A percentile compares a stretch with the other conserved stretches of the same genome.
Conservation (phyloP, 805 yeast genomes). For the Lipomyces starkeyi region DNA sequence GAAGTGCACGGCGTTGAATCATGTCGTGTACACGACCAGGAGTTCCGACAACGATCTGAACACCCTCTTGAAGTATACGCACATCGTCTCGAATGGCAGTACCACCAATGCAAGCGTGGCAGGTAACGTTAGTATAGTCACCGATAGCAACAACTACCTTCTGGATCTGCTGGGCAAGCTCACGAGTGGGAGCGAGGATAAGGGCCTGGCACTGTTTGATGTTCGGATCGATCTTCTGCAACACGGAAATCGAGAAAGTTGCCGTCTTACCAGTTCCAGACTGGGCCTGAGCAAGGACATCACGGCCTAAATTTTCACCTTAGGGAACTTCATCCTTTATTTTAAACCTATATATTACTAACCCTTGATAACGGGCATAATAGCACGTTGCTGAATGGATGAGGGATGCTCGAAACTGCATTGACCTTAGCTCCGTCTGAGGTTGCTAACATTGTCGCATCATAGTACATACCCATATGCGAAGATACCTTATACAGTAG, state of each 20-base stretch:
- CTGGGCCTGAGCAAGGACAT: constrained; percentile 98
- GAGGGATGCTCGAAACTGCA: constrained; percentile 97
- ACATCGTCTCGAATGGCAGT: constrained; percentile 81
- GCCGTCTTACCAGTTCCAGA: constrained; percentile 99
- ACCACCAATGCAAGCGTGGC: constrained; percentile 96
- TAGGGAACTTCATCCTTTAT: not conserved
- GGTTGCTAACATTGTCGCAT: not conserved
- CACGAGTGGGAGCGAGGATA: constrained; percentile 94
- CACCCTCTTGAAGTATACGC: constrained; percentile 75
- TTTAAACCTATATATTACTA: not conserved
- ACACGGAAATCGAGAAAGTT: constrained; percentile 91
- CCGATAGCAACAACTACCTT: constrained; percentile 87
- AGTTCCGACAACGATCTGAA: constrained; percentile 93
- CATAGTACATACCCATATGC: constrained; percentile 37
- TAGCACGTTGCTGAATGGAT: constrained; percentile 97
- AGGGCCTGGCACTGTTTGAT: constrained; percentile 84
- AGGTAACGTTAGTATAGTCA: constrained; percentile 80
- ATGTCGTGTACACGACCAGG: constrained; percentile 95
- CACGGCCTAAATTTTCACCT: constrained; percentile 54
- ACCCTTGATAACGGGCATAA: constrained; percentile 90
- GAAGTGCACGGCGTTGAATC: constrained; percentile 80
- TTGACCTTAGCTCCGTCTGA: constrained; percentile 1
- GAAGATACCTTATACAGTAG: constrained; percentile 32
- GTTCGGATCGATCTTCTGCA: constrained; percentile 80
- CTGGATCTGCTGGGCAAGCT: constrained; percentile 91